phyloP scores from a whole-genome alignment of 169 alveolate species.

The Plasmodium coatneyi region DNA sequence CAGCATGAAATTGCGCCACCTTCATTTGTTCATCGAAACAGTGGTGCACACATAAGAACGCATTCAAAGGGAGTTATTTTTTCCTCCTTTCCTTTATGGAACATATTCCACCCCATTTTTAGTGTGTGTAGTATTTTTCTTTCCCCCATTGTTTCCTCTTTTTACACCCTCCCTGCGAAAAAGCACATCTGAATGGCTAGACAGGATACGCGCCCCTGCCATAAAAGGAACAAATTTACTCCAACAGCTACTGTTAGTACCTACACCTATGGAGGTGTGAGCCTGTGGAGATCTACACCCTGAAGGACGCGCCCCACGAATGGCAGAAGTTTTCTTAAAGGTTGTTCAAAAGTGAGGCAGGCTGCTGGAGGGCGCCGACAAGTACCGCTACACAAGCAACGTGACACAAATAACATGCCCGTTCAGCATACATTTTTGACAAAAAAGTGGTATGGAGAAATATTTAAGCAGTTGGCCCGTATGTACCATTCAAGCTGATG shows the following conservation, averaged over 20 bases:
- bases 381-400: background rate
- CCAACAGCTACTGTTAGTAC: background rate
- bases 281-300: background rate
- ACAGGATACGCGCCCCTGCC: background rate
- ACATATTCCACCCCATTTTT: background rate
- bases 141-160: background rate
- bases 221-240: background rate
- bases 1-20: background rate
- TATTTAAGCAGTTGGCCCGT: background rate
- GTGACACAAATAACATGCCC: background rate
- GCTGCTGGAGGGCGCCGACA: background rate
- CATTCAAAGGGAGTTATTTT: background rate
- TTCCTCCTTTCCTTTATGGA: background rate
- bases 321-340: background rate
- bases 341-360: background rate
- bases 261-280: background rate
- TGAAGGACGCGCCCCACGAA: background rate
- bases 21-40: background rate
- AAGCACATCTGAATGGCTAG: background rate
- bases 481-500: background rate
- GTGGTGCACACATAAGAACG: background rate
- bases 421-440: background rate
- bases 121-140: background rate
- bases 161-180: background rate
- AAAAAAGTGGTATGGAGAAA: background rate